These are phyloP conservation scores for Vitis amurensis DNA, from an alignment of 164 flowering plant species.

Conservation along the genomic window DNA sequence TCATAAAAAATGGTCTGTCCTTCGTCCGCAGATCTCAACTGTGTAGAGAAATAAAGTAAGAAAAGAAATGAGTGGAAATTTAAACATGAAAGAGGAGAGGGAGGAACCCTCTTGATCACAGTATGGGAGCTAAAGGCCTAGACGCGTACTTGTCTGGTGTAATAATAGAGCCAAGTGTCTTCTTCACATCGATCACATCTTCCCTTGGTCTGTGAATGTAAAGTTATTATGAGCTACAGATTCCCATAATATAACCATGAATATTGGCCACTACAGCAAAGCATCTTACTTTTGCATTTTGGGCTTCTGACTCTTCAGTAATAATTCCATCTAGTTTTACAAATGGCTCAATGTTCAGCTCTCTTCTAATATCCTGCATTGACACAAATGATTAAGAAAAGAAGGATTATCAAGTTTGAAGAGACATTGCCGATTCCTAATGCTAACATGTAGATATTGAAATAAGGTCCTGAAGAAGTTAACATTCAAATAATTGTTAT, in stretches of 20 bases:
- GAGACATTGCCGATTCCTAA: not conserved
- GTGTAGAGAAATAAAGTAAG: slow-evolving; percentile 10
- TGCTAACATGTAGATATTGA: too few species aligned
- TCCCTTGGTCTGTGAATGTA: not conserved
- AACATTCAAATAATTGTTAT: too few species aligned
- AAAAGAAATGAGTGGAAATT: not conserved
- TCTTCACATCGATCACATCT: slow-evolving; percentile 35
- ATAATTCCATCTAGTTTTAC: slow-evolving; percentile 28
- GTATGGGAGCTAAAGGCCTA: slow-evolving; percentile 18
- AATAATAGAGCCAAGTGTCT: slow-evolving; percentile 23
- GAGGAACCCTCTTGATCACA: slow-evolving; percentile 1
- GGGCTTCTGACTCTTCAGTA: not conserved
- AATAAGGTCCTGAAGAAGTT: too few species aligned
- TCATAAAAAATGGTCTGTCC: slow-evolving; percentile 60
- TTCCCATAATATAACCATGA: too few species aligned
- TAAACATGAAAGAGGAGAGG: not conserved
- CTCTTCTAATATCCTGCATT: slow-evolving; percentile 57
- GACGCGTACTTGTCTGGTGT: slow-evolving; percentile 35
- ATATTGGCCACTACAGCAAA: too few species aligned
- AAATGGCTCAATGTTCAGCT: slow-evolving; percentile 45
- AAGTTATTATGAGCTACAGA: too few species aligned
- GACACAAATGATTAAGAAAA: not conserved
- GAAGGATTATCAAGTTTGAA: not conserved
- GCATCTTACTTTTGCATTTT: too few species aligned
- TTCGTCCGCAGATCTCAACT: slow-evolving; percentile 80